Percentiles rank a stretch among this genome's conserved stretches.
These are phyloP conservation scores for Carex sylvatica DNA, from an alignment of 202 grass and related monocot species.

Conservation along the genomic window DNA sequence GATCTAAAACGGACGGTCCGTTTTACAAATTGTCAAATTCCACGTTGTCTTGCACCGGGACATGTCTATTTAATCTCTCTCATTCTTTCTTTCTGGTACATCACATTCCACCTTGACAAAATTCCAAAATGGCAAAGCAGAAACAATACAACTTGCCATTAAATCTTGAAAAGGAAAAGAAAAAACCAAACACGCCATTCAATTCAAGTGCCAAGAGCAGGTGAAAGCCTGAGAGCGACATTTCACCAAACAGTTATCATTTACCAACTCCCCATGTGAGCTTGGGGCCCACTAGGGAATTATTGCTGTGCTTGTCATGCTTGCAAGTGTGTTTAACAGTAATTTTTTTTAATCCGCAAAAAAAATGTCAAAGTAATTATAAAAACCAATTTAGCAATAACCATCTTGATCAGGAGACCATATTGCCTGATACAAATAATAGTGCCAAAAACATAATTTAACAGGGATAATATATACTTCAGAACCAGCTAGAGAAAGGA, in stretches of 20 bases:
- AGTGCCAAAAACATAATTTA: background rate
- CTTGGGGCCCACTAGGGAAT: no score
- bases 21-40: no score
- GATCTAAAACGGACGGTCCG: no score
- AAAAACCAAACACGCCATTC: background rate
- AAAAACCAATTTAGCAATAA: background rate
- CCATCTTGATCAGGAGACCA: background rate
- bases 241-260: background rate
- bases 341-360: no score
- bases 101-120: no score
- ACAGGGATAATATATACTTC: slow-evolving; percentile 9
- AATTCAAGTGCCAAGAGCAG: background rate
- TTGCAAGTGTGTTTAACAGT: no score
- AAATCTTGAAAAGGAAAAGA: background rate
- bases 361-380: no score
- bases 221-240: background rate
- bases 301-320: no score
- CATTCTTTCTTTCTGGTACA: no score
- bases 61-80: no score
- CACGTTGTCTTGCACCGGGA: no score
- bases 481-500: slow-evolving; percentile 18
- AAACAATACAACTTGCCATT: background rate
- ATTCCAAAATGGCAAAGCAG: background rate
- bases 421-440: background rate
- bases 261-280: background rate